Percentiles rank a stretch among this genome's conserved stretches.
phyloP scores from a whole-genome alignment of 2,329 filamentous ascomycete genomes.

The Alternaria sp. region DNA sequence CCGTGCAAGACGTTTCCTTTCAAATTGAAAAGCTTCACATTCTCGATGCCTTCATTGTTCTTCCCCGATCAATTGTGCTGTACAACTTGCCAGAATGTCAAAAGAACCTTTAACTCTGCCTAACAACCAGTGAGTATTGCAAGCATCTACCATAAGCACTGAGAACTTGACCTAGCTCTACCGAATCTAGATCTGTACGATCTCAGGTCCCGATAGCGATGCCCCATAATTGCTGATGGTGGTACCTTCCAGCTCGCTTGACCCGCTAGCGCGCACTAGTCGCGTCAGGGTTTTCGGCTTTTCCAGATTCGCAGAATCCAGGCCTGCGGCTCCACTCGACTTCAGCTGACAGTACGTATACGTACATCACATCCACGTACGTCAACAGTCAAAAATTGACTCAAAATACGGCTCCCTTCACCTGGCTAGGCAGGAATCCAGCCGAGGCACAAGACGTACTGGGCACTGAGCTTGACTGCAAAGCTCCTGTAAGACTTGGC shows the following conservation, averaged over 20 bases:
- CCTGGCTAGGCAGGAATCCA: background rate
- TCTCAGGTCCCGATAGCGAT: background rate
- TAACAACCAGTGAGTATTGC: background rate
- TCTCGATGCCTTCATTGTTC: background rate
- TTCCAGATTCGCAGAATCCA: slow-evolving; percentile 22
- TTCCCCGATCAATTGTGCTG: background rate
- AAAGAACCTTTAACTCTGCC: background rate
- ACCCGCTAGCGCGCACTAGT: slow-evolving; percentile 29
- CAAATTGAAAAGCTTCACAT: background rate
- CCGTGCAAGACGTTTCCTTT: background rate
- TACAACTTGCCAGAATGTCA: background rate
- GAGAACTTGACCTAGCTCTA: background rate
- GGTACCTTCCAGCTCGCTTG: slow-evolving; percentile 22
- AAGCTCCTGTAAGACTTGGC: slow-evolving; percentile 17
- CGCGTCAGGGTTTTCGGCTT: slow-evolving; percentile 19
- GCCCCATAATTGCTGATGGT: slow-evolving; percentile 3
- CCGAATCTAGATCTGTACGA: background rate
- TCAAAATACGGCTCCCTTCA: background rate
- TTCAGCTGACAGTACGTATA: slow-evolving; percentile 8
- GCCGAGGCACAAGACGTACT: background rate
- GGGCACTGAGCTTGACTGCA: slow-evolving; percentile 3
- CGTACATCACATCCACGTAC: slow-evolving; percentile 11
- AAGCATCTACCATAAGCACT: background rate
- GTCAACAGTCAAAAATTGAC: slow-evolving; percentile 2
- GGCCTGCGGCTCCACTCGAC: slow-evolving; percentile 17